These are phyloP conservation scores for Globisporangium nagaii DNA, from an alignment of 352 stramenopile species.

Conservation along the genomic window DNA sequence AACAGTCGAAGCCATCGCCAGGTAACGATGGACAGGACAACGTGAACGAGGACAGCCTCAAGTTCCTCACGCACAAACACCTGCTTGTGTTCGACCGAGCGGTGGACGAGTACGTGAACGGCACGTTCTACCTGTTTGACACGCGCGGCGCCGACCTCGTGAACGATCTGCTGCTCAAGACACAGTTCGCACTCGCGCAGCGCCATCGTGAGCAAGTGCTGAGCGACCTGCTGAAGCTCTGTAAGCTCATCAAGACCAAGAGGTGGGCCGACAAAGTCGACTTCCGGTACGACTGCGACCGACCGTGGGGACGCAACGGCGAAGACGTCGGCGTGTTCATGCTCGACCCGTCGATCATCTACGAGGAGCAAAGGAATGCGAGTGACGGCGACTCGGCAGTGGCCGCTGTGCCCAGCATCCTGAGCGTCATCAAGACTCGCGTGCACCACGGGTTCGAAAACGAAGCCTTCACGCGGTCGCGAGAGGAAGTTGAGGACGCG, in stretches of 20 bases:
- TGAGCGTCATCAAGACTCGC: constrained; percentile 56
- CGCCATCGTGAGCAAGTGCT: constrained; percentile 43
- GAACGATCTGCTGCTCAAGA: constrained; percentile 40
- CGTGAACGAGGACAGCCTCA: constrained; percentile 6
- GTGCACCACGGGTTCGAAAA: constrained; percentile 60
- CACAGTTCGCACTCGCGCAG: constrained; percentile 50
- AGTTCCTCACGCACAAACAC: constrained; percentile 51
- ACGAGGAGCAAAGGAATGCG: constrained; percentile 24
- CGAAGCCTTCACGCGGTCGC: constrained; percentile 47
- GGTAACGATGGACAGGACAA: background rate
- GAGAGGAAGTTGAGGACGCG: constrained; percentile 36
- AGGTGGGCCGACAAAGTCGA: constrained; percentile 75
- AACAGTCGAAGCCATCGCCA: background rate
- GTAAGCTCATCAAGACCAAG: constrained; percentile 49
- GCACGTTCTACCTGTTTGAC: constrained; percentile 52
- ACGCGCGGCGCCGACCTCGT: constrained; percentile 53
- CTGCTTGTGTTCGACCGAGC: constrained; percentile 39
- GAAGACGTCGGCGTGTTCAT: constrained; percentile 49
- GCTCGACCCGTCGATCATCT: constrained; percentile 41
- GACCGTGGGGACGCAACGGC: constrained; percentile 55
- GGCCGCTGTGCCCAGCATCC: constrained; percentile 41
- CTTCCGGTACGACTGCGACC: constrained; percentile 55
- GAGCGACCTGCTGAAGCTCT: constrained; percentile 43
- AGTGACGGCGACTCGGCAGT: constrained; percentile 13
- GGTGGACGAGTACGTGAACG: constrained; percentile 65